phyloP scores from a whole-genome alignment of 257 asterid species.

The Solanum ahanhuiri region DNA sequence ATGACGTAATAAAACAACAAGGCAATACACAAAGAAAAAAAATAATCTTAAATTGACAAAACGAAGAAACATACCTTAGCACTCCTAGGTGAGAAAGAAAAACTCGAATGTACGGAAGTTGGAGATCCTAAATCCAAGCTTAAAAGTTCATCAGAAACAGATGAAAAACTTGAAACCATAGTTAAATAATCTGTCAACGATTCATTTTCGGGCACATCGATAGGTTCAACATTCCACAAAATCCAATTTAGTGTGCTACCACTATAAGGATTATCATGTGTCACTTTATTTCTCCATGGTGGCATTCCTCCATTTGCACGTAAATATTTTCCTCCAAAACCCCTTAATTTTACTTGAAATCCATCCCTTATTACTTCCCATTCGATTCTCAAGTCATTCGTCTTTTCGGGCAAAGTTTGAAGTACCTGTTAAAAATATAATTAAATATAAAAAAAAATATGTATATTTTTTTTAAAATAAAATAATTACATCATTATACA shows the following conservation, averaged over 20 bases:
- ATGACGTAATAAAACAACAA: neutral
- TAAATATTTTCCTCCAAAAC: conserved; percentile 52
- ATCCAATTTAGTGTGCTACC: conserved; percentile 53
- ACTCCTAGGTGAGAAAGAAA: conserved; percentile 30
- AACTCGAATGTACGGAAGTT: conserved; percentile 37
- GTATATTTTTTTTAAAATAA: neutral
- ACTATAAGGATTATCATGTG: conserved; percentile 54
- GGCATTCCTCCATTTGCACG: conserved; percentile 95
- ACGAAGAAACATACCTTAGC: conserved; percentile 44
- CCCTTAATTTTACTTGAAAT: conserved; percentile 55
- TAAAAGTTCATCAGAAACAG: conserved; percentile 70
- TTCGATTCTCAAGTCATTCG: conserved; percentile 26
- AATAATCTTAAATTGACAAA: neutral
- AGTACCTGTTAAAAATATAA: neutral
- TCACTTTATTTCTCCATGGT: conserved; percentile 85
- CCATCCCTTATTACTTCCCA: conserved; percentile 91
- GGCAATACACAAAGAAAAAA: no score
- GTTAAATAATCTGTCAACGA: conserved; percentile 51
- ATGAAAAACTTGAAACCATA: conserved; percentile 61
- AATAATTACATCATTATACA: neutral
- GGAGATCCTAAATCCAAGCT: conserved; percentile 68
- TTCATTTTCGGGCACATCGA: conserved; percentile 74
- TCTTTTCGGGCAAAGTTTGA: conserved; percentile 36
- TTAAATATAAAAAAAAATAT: neutral
- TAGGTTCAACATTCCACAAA: conserved; percentile 68